A percentile compares a stretch with the other conserved stretches of the same genome.
These are phyloP conservation scores for Zasmidium citrigriseum DNA, from an alignment of 2,329 filamentous ascomycete species.

Conservation along the genomic window DNA sequence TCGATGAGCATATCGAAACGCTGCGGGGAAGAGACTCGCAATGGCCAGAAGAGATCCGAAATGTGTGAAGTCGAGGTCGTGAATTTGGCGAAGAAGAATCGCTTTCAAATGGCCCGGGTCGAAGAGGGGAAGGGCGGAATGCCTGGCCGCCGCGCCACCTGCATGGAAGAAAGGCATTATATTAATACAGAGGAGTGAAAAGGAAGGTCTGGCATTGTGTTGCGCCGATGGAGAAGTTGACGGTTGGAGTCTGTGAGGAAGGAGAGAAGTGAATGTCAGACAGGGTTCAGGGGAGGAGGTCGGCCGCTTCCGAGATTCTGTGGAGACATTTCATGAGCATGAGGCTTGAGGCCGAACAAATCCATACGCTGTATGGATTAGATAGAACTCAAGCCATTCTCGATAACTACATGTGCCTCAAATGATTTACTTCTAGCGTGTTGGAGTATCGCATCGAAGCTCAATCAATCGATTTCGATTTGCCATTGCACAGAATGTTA, in stretches of 20 bases:
- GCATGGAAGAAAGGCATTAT: constrained; percentile 18
- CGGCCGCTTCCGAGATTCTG: neutral
- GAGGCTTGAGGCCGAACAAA: no score
- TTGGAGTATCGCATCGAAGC: no score
- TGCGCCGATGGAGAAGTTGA: neutral
- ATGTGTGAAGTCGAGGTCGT: constrained; percentile 26
- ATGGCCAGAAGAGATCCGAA: constrained; percentile 27
- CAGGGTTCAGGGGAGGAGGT: neutral
- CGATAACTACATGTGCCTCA: no score
- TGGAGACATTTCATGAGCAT: neutral
- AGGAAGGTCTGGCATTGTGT: neutral
- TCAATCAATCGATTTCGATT: no score
- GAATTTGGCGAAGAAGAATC: constrained; percentile 16
- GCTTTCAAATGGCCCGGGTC: constrained; percentile 18
- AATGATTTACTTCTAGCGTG: no score
- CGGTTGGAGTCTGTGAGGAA: no score
- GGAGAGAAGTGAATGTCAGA: neutral
- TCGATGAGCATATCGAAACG: constrained; percentile 16
- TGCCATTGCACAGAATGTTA: neutral
- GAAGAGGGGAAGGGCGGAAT: constrained; percentile 9
- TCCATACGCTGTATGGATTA: no score
- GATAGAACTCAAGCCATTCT: no score
- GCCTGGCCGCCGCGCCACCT: constrained; percentile 20
- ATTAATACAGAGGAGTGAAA: neutral
- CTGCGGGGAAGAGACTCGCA: constrained; percentile 23